Evolutionary conservation across 371 early-diverging fungal species (phyloP).

Genomic region (Saksenaea oblongispora): DNA sequence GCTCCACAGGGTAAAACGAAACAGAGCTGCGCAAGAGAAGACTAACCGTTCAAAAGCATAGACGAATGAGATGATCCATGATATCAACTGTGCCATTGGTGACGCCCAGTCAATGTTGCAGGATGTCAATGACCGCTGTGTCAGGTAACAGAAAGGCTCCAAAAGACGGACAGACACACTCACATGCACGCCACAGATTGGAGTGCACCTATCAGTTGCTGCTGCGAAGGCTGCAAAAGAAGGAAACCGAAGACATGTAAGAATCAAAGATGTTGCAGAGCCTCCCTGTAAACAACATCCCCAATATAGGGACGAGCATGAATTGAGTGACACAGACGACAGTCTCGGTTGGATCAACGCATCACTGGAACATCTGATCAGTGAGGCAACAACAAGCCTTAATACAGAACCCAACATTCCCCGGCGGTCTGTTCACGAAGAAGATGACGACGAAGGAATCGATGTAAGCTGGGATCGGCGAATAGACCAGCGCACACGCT

Average conservation of each 20-base stretch:
- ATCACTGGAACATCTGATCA: slow-evolving; percentile 19
- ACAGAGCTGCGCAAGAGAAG: background rate
- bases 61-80: background rate
- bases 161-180: background rate
- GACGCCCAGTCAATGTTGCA: background rate
- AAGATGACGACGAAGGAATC: background rate
- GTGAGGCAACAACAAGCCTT: slow-evolving; percentile 20
- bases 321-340: slow-evolving; percentile 14
- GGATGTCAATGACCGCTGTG: background rate
- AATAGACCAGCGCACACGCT: slow-evolving; percentile 15
- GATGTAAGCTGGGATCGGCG: slow-evolving; percentile 9
- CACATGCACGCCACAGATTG: background rate
- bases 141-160: background rate
- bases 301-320: slow-evolving; percentile 1
- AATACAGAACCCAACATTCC: slow-evolving; percentile 1
- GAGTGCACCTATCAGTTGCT: background rate
- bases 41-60: background rate
- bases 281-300: no score
- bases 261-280: background rate
- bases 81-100: background rate
- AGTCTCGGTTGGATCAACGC: slow-evolving; percentile 22
- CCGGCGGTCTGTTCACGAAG: background rate
- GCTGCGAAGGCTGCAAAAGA: background rate
- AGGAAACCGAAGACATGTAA: background rate
- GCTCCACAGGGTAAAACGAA: background rate